phyloP scores from a whole-genome alignment of 228 moss, liverwort and hornwort species.

The Sphagnum fallax region DNA sequence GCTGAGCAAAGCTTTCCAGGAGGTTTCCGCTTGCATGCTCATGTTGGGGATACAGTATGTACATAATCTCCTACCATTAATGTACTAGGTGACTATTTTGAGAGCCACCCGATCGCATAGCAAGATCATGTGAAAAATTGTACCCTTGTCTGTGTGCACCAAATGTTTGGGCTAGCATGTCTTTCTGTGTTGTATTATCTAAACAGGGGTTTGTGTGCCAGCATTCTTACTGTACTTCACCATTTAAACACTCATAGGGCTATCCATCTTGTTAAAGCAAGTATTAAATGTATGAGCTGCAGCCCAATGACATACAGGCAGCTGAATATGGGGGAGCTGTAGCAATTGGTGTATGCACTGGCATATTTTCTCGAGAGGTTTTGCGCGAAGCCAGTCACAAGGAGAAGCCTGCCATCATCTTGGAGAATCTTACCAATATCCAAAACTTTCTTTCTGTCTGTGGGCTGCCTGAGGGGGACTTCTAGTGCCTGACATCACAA shows the following conservation, averaged over 20 bases:
- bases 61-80: not conserved
- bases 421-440: conserved; percentile 63
- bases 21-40: conserved; percentile 62
- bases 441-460: conserved; percentile 43
- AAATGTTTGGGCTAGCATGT: too few relatives aligned
- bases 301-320: conserved; percentile 86
- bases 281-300: conserved; percentile 1
- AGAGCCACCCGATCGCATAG: too few relatives aligned
- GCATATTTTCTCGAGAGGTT: conserved; percentile 59
- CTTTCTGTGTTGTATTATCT: too few relatives aligned
- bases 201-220: too few relatives aligned
- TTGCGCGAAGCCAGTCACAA: conserved; percentile 62
- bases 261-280: too few relatives aligned
- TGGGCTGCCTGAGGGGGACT: conserved; percentile 31
- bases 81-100: too few relatives aligned
- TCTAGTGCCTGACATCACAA: conserved; percentile 7
- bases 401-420: conserved; percentile 44
- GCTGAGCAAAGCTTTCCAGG: conserved; percentile 59
- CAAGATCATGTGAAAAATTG: too few relatives aligned
- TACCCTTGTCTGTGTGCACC: too few relatives aligned
- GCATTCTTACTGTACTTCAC: too few relatives aligned
- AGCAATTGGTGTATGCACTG: conserved; percentile 88
- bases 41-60: conserved; percentile 87
- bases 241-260: too few relatives aligned
- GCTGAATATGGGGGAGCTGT: conserved; percentile 81